Conservation (phyloP, 306 rosid species). For the Styphnolobium japonicum region DNA sequence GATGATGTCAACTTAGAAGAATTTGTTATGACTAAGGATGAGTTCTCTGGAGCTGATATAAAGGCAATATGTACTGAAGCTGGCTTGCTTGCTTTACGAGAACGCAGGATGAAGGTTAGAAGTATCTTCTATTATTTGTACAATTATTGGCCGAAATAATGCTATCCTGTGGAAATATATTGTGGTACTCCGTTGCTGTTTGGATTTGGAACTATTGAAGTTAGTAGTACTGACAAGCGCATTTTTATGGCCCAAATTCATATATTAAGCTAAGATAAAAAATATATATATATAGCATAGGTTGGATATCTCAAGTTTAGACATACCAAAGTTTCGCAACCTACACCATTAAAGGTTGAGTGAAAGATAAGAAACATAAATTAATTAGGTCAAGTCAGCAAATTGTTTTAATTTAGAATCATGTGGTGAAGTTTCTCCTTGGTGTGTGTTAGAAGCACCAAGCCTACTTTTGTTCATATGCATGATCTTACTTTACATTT, state of each 20-base stretch:
- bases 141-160: not conserved
- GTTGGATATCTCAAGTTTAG: not conserved
- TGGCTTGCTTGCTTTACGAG: conserved; percentile 90
- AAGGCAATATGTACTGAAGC: conserved; percentile 99
- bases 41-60: conserved; percentile 97
- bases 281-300: not conserved
- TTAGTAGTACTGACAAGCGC: not conserved
- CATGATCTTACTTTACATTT: not conserved
- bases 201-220: not conserved
- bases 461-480: not conserved
- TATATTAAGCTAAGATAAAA: not conserved
- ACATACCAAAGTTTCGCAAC: not conserved
- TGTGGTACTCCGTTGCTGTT: not conserved
- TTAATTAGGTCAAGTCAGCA: not conserved
- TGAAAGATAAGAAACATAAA: not conserved
- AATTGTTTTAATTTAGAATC: not conserved
- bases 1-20: conserved; percentile 98
- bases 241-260: not conserved
- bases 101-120: conserved; percentile 97
- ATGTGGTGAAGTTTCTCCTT: not conserved
- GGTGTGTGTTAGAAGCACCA: not conserved
- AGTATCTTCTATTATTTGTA: conserved; percentile 2
- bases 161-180: not conserved
- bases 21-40: conserved; percentile 98
- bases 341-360: not conserved